Conservation (phyloP, 768 basidiomycete genomes). For the Podaxis carcinomalis region DNA sequence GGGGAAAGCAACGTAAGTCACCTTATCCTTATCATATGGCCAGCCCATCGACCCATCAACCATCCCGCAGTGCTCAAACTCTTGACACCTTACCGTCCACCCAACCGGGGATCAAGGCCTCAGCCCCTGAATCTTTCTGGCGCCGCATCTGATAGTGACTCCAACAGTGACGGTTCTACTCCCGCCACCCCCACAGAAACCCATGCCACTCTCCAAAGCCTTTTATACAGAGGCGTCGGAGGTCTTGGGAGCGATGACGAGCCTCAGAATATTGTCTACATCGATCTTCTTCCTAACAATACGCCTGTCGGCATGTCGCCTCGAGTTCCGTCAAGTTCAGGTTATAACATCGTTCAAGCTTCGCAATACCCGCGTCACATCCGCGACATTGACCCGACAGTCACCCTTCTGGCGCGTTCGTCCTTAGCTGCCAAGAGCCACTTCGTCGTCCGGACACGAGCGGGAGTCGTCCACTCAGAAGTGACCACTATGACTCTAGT, state of each 20-base stretch:
- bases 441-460: constrained; percentile 14
- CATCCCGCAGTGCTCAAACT: constrained; percentile 40
- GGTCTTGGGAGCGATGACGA: constrained; percentile 21
- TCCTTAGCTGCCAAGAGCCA: constrained; percentile 37
- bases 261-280: constrained; percentile 36
- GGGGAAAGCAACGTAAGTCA: constrained; percentile 64
- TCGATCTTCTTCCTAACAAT: constrained; percentile 39
- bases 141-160: constrained; percentile 30
- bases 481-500: constrained; percentile 29
- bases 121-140: constrained; percentile 3
- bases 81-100: constrained; percentile 33
- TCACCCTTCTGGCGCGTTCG: constrained; percentile 54
- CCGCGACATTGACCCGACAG: constrained; percentile 58
- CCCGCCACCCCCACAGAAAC: constrained; percentile 37
- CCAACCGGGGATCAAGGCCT: constrained; percentile 18
- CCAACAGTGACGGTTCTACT: constrained; percentile 34
- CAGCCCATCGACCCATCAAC: not conserved
- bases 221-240: constrained; percentile 27
- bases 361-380: constrained; percentile 51
- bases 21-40: not conserved
- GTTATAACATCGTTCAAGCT: constrained; percentile 29
- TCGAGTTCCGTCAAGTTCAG: constrained; percentile 12
- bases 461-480: constrained; percentile 47
- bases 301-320: constrained; percentile 23
- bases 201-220: constrained; percentile 27